Percentiles rank a stretch among this genome's conserved stretches.
Evolutionary conservation across 306 rosid species (phyloP).

Genomic region (Begonia masoniana): DNA sequence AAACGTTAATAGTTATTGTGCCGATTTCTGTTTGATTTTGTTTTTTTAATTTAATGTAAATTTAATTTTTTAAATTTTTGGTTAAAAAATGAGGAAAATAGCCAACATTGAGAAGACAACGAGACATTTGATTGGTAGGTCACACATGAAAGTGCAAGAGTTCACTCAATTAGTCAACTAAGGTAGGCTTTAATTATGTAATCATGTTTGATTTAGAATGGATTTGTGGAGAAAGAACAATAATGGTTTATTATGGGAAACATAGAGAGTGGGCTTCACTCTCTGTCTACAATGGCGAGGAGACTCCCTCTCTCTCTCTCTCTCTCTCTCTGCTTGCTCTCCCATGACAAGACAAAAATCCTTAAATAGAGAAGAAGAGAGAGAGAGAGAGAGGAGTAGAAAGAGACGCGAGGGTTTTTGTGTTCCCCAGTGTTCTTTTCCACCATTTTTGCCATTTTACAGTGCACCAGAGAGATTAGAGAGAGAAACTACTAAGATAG

Average conservation of each 20-base stretch:
- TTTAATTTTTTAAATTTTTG: no score
- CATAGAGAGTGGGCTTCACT: conserved; percentile 56
- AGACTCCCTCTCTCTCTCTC: background rate
- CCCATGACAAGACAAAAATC: conserved; percentile 51
- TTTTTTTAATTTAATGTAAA: no score
- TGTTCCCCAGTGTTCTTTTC: conserved; percentile 34
- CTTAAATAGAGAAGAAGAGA: conserved; percentile 43
- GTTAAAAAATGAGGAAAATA: no score
- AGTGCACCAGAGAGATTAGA: conserved; percentile 15
- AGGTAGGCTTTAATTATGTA: no score
- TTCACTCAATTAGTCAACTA: no score
- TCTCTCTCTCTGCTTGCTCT: conserved; percentile 19
- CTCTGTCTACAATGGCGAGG: conserved; percentile 65
- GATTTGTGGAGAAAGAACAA: no score
- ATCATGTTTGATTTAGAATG: no score
- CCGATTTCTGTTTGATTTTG: no score
- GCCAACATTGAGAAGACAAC: no score
- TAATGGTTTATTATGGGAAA: background rate
- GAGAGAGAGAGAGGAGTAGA: conserved; percentile 15
- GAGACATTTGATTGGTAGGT: no score
- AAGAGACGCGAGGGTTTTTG: conserved; percentile 5
- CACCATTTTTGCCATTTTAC: conserved; percentile 39
- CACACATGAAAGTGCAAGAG: no score
- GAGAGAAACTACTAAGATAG: conserved; percentile 2
- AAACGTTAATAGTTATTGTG: no score